phyloP scores from a whole-genome alignment of 345 rosid genomes.

The Salix purpurea region DNA sequence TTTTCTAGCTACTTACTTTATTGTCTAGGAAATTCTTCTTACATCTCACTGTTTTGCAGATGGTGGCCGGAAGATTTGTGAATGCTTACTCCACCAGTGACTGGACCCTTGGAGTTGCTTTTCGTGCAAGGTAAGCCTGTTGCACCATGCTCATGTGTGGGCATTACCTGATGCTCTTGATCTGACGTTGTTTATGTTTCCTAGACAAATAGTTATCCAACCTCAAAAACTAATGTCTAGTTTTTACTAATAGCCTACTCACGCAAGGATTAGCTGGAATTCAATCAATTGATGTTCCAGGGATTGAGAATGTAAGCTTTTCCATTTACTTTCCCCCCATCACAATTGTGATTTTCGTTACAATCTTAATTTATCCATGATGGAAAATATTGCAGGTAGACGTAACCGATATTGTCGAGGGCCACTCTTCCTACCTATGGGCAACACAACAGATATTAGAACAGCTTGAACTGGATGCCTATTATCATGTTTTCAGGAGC shows the following conservation, averaged over 20 bases:
- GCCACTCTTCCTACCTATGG: constrained; percentile 92
- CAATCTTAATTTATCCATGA: background rate
- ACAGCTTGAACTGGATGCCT: constrained; percentile 75
- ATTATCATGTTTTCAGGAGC: constrained; percentile 63
- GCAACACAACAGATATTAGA: constrained; percentile 65
- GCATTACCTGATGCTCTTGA: background rate
- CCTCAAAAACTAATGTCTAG: constrained; percentile 3
- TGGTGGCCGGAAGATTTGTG: constrained; percentile 96
- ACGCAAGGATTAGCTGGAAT: constrained; percentile 95
- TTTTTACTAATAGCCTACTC: constrained; percentile 49
- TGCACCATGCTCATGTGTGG: background rate
- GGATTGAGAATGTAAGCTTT: constrained; percentile 77
- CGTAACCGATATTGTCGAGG: constrained; percentile 70
- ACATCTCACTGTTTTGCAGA: constrained; percentile 41
- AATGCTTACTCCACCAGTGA: constrained; percentile 84
- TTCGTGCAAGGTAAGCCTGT: constrained; percentile 79
- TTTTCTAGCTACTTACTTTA: background rate
- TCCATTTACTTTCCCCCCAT: background rate
- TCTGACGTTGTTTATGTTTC: background rate
- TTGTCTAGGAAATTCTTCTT: background rate
- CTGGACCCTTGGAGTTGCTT: constrained; percentile 94
- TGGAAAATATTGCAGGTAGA: constrained; percentile 50
- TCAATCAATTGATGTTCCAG: constrained; percentile 64
- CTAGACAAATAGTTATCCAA: background rate
- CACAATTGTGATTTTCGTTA: background rate